phyloP scores from a whole-genome alignment of 495 filamentous ascomycete genomes.

The Geopyxis carbonaria region DNA sequence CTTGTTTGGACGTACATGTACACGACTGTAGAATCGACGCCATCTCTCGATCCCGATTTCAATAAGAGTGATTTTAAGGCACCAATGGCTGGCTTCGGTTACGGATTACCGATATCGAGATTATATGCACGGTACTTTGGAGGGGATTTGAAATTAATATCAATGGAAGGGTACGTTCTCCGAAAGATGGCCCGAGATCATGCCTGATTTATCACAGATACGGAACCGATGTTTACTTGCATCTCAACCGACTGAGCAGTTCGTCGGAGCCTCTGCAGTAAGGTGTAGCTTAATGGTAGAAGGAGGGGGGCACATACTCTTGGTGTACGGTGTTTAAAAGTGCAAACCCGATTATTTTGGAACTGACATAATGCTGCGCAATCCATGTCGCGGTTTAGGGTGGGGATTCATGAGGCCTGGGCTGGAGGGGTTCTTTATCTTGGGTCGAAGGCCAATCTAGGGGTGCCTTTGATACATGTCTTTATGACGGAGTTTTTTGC shows the following conservation, averaged over 20 bases:
- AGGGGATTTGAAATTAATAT: conserved; percentile 90
- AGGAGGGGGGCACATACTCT: no score
- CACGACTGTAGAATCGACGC: conserved; percentile 90
- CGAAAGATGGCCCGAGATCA: conserved; percentile 8
- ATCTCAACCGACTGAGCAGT: conserved; percentile 85
- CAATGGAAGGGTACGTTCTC: conserved; percentile 85
- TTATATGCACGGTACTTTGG: conserved; percentile 96
- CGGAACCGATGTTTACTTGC: conserved; percentile 94
- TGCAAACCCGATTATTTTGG: no score
- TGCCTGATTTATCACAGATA: conserved; percentile 40
- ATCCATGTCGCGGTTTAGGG: no score
- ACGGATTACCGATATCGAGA: conserved; percentile 81
- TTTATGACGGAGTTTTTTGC: no score
- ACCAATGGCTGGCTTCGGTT: conserved; percentile 96
- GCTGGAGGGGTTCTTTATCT: no score
- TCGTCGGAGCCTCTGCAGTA: conserved; percentile 96
- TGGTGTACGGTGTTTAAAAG: no score
- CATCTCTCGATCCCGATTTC: conserved; percentile 88
- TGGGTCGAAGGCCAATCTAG: no score
- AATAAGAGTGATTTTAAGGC: conserved; percentile 99
- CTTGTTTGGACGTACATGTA: conserved; percentile 99
- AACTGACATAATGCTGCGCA: no score
- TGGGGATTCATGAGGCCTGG: no score
- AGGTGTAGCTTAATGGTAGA: no score
- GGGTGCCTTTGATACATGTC: no score